phyloP scores from a whole-genome alignment of 768 basidiomycete genomes.

The Rhodotorula toruloides region DNA sequence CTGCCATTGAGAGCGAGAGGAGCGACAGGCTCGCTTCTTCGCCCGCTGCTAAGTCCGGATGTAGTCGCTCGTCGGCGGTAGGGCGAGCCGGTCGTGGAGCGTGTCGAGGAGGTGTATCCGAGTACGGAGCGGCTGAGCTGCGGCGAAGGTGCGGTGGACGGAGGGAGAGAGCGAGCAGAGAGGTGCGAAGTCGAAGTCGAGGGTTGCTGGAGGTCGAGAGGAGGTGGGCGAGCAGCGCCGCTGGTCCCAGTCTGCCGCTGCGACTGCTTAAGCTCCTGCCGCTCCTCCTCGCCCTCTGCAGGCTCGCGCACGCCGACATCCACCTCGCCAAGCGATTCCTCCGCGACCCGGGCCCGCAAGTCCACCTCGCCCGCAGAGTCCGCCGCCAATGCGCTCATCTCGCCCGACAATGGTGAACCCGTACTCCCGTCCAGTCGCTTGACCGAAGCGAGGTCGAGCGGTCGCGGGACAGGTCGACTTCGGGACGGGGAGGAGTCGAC shows the following conservation, averaged over 20 bases:
- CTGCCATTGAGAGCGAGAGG: not conserved
- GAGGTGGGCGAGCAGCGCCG: too few species aligned
- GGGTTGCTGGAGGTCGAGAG: too few species aligned
- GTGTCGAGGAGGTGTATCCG: conserved; percentile 1
- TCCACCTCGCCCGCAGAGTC: too few species aligned
- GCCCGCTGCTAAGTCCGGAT: not conserved
- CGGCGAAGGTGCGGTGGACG: conserved; percentile 8
- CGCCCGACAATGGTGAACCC: too few species aligned
- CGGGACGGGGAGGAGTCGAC: not conserved
- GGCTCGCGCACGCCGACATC: too few species aligned
- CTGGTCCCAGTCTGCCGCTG: not conserved
- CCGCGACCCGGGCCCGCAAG: not conserved
- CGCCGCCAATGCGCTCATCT: too few species aligned
- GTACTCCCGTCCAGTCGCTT: too few species aligned
- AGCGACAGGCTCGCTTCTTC: not conserved
- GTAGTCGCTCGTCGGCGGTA: not conserved
- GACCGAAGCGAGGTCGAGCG: conserved; percentile 4
- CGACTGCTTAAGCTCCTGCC: not conserved
- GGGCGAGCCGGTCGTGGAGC: conserved; percentile 6
- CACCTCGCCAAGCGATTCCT: not conserved
- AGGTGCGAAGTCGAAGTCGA: not conserved
- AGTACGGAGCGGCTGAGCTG: conserved; percentile 2
- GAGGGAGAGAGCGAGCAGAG: not conserved
- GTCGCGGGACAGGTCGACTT: conserved; percentile 1
- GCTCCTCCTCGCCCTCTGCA: not conserved